Conservation (phyloP, 805 yeast genomes). For the Kockiozyma suomiensis region DNA sequence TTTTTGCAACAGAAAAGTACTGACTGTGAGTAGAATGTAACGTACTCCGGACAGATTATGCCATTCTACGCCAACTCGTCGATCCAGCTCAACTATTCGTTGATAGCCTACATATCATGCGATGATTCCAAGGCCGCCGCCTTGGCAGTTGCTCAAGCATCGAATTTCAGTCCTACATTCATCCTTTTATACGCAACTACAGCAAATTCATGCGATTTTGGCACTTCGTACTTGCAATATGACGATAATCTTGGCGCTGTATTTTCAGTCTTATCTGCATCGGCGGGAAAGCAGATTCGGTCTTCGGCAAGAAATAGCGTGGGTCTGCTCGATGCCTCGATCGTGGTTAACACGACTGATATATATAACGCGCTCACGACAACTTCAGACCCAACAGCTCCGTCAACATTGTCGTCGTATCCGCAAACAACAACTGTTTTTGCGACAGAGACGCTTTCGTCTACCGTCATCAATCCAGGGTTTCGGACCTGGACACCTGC, state of each 20-base stretch:
- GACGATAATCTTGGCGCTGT: slow-evolving; percentile 28
- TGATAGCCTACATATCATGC: slow-evolving; percentile 32
- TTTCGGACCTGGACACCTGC: slow-evolving; percentile 16
- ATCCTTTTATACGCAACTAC: slow-evolving; percentile 25
- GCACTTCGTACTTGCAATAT: slow-evolving; percentile 15
- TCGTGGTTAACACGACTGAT: slow-evolving; percentile 18
- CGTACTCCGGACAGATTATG: slow-evolving; percentile 22
- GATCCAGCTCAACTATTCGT: slow-evolving; percentile 3
- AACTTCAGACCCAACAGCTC: neutral
- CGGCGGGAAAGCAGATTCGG: slow-evolving; percentile 13
- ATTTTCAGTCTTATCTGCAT: slow-evolving; percentile 21
- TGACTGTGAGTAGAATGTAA: slow-evolving; percentile 18
- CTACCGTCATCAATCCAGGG: slow-evolving; percentile 15
- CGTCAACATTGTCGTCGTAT: neutral
- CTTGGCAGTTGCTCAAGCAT: slow-evolving; percentile 21
- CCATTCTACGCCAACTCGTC: slow-evolving; percentile 22
- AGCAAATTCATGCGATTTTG: slow-evolving; percentile 17
- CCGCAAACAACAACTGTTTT: slow-evolving; percentile 10
- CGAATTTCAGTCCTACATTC: slow-evolving; percentile 14
- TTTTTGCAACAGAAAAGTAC: neutral
- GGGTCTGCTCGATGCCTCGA: slow-evolving; percentile 4
- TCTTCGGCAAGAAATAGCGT: slow-evolving; percentile 6
- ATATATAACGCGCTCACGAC: slow-evolving; percentile 11
- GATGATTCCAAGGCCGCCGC: slow-evolving; percentile 21
- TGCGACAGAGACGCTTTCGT: slow-evolving; percentile 8